phyloP scores from a whole-genome alignment of 1,284 basidiomycete species.

The Laetiporus sulphureus region DNA sequence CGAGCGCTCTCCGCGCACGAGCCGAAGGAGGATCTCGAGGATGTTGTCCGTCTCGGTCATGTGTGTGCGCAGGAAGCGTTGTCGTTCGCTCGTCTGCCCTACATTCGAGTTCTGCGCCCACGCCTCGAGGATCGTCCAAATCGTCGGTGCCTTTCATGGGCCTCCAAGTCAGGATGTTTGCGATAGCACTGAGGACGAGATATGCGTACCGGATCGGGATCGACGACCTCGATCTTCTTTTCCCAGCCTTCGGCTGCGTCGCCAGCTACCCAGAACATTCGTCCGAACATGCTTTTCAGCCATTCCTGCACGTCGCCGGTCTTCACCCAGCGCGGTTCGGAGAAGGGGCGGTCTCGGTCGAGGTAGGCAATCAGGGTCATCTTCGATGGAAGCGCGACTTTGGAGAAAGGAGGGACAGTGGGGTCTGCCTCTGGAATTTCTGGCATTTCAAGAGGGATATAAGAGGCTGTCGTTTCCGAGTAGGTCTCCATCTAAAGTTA shows the following conservation, averaged over 20 bases:
- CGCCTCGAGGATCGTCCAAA: slow-evolving; percentile 80
- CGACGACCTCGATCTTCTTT: slow-evolving; percentile 85
- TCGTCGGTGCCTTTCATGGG: slow-evolving; percentile 72
- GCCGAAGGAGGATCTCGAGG: slow-evolving; percentile 83
- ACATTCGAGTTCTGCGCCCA: slow-evolving; percentile 82
- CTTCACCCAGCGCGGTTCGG: slow-evolving; percentile 94
- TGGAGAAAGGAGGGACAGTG: slow-evolving; percentile 65
- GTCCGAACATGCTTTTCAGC: slow-evolving; percentile 82
- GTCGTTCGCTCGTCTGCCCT: slow-evolving; percentile 70
- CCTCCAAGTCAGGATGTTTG: slow-evolving; percentile 9
- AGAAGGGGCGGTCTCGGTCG: slow-evolving; percentile 82
- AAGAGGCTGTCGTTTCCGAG: slow-evolving; percentile 65
- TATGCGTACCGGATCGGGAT: slow-evolving; percentile 86
- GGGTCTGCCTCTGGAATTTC: slow-evolving; percentile 41
- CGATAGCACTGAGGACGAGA: slow-evolving; percentile 10
- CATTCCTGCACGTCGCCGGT: slow-evolving; percentile 91
- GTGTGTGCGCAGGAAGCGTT: slow-evolving; percentile 83
- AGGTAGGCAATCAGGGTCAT: slow-evolving; percentile 62
- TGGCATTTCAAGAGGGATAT: slow-evolving; percentile 48
- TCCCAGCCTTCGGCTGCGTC: slow-evolving; percentile 81
- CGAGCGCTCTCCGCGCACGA: slow-evolving; percentile 83
- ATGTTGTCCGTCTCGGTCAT: slow-evolving; percentile 82
- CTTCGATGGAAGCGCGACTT: slow-evolving; percentile 42
- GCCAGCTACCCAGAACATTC: slow-evolving; percentile 73
- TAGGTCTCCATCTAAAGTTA: slow-evolving; percentile 79